These are phyloP conservation scores for Leucoagaricus sp. DNA, from an alignment of 1,284 basidiomycete species.

Conservation along the genomic window DNA sequence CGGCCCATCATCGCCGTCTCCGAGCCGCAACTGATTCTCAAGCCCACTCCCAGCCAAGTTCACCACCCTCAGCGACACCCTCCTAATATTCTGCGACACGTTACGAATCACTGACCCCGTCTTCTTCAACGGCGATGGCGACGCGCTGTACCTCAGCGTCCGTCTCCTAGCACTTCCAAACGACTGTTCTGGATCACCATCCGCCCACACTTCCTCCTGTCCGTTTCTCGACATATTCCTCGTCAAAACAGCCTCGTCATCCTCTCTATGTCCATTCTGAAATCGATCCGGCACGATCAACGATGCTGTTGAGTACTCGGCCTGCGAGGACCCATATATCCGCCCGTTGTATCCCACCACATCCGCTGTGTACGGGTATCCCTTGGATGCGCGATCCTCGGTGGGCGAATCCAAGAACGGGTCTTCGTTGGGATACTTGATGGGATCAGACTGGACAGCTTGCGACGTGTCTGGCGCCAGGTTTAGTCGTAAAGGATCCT, in stretches of 20 bases:
- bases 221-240: slow-evolving; percentile 46
- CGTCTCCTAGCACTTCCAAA: slow-evolving; percentile 27
- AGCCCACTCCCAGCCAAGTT: slow-evolving; percentile 71
- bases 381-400: slow-evolving; percentile 14
- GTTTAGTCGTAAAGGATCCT: slow-evolving; percentile 17
- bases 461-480: slow-evolving; percentile 7
- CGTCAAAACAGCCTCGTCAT: slow-evolving; percentile 58
- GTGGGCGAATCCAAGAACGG: slow-evolving; percentile 10
- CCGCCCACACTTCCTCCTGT: slow-evolving; percentile 29
- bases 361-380: slow-evolving; percentile 18
- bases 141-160: slow-evolving; percentile 50
- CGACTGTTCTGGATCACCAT: slow-evolving; percentile 38
- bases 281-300: slow-evolving; percentile 45
- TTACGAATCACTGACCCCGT: slow-evolving; percentile 58
- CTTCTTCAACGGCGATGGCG: slow-evolving; percentile 57
- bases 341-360: slow-evolving; percentile 4
- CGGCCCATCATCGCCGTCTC: slow-evolving; percentile 45
- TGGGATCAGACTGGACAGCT: neutral
- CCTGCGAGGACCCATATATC: slow-evolving; percentile 31
- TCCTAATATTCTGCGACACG: slow-evolving; percentile 61
- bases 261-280: slow-evolving; percentile 48
- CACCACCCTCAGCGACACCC: slow-evolving; percentile 81
- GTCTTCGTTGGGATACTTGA: slow-evolving; percentile 7
- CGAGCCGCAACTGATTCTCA: slow-evolving; percentile 57
- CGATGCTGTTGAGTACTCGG: slow-evolving; percentile 51